phyloP scores from a whole-genome alignment of 23 red algal species.

The Gracilaria gracilis region DNA sequence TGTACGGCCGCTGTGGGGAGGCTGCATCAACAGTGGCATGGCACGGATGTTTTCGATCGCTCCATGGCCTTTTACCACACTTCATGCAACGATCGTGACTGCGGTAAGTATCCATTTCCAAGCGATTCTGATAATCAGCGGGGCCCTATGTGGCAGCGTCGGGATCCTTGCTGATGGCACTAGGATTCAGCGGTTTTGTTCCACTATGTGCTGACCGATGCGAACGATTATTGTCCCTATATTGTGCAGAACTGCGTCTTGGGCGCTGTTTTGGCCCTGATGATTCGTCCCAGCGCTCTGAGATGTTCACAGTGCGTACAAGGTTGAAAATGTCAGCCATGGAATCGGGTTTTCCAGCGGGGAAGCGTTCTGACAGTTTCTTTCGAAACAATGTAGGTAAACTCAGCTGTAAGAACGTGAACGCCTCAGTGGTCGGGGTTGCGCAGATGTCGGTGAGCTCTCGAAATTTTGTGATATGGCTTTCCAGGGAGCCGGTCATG shows the following conservation, averaged over 20 bases:
- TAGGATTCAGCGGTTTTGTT: background rate
- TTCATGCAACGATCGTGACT: constrained; percentile 6
- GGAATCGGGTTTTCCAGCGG: background rate
- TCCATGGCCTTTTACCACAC: background rate
- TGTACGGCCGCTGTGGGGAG: background rate
- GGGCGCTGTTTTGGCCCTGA: too few species aligned
- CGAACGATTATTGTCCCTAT: too few species aligned
- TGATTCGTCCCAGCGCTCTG: too few species aligned
- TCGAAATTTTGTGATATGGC: too few species aligned
- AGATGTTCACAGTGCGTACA: background rate
- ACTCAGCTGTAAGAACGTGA: too few species aligned
- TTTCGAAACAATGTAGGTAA: background rate
- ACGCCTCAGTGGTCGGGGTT: too few species aligned
- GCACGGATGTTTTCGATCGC: constrained; percentile 1
- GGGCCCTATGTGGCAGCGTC: background rate
- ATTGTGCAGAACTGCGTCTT: background rate
- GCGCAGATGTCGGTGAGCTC: too few species aligned
- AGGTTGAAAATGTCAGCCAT: background rate
- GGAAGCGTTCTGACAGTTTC: background rate
- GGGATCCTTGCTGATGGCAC: background rate
- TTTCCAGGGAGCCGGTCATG: too few species aligned
- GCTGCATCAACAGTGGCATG: background rate
- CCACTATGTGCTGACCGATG: too few species aligned
- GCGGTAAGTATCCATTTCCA: background rate
- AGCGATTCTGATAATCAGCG: background rate